Percentiles rank a stretch among this genome's conserved stretches.
These are phyloP conservation scores for Taphrina flavorubra DNA, from an alignment of 1,139 yeast species.

Conservation along the genomic window DNA sequence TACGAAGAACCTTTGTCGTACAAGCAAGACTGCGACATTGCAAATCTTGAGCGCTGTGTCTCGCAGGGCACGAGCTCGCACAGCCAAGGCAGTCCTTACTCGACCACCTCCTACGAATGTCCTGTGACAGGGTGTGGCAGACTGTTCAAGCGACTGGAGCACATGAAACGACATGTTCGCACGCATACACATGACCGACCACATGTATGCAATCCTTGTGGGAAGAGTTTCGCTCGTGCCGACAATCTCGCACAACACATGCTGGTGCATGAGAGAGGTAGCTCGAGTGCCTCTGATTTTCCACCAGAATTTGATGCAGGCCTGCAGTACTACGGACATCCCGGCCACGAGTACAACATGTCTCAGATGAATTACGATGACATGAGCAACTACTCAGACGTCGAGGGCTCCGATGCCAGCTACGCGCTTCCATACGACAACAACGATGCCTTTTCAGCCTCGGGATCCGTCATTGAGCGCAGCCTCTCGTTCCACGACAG, in stretches of 20 bases:
- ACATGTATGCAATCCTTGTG: slow-evolving; percentile 27
- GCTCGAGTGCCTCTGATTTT: slow-evolving; percentile 3
- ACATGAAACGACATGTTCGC: slow-evolving; percentile 34
- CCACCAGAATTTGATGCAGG: not conserved
- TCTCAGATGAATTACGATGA: not conserved
- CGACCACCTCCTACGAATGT: slow-evolving; percentile 20
- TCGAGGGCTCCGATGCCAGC: slow-evolving; percentile 14
- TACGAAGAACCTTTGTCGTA: slow-evolving; percentile 4
- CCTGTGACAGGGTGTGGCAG: slow-evolving; percentile 32
- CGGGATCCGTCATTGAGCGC: slow-evolving; percentile 1
- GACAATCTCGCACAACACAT: slow-evolving; percentile 35
- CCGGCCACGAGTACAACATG: slow-evolving; percentile 6
- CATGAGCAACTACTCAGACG: slow-evolving; percentile 5
- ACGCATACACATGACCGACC: slow-evolving; percentile 39
- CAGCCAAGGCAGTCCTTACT: slow-evolving; percentile 17
- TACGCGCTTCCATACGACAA: not conserved
- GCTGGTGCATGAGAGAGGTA: slow-evolving; percentile 19
- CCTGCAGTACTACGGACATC: not conserved
- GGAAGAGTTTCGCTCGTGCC: slow-evolving; percentile 19
- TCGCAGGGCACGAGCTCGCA: not conserved
- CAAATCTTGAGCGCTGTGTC: not conserved
- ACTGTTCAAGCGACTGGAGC: slow-evolving; percentile 29
- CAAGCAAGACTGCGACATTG: not conserved
- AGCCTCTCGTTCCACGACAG: slow-evolving; percentile 3
- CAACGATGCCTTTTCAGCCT: not conserved